These are phyloP conservation scores for Lentinula lateritia DNA, from an alignment of 768 basidiomycete species.

Conservation along the genomic window DNA sequence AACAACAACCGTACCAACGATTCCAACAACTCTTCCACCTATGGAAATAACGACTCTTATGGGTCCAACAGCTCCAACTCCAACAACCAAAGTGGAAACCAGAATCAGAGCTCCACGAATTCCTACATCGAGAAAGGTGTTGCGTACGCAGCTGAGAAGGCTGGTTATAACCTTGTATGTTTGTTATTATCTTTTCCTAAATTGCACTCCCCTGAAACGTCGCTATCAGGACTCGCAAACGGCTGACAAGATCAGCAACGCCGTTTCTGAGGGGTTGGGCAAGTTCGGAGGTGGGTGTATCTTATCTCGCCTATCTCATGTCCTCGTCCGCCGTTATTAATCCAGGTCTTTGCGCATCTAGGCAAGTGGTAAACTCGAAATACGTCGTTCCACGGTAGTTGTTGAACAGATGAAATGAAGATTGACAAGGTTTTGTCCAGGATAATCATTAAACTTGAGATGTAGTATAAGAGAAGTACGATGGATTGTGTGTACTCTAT, in stretches of 20 bases:
- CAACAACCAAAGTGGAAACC: conserved; percentile 16
- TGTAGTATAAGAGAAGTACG: too few relatives aligned
- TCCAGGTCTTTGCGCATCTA: too few relatives aligned
- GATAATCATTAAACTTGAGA: too few relatives aligned
- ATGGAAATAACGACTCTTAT: conserved; percentile 3
- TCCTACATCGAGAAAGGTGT: conserved; percentile 25
- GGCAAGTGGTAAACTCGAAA: too few relatives aligned
- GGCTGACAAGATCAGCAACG: conserved; percentile 30
- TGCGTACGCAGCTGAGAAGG: conserved; percentile 17
- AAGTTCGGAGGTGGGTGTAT: conserved; percentile 25
- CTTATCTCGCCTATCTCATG: background rate
- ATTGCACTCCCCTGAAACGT: background rate
- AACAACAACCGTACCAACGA: conserved; percentile 4
- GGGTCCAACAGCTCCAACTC: background rate
- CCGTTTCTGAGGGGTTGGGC: conserved; percentile 27
- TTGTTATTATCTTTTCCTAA: conserved; percentile 14
- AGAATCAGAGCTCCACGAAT: background rate
- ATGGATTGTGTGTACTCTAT: too few relatives aligned
- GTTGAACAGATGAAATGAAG: too few relatives aligned
- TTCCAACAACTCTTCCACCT: background rate
- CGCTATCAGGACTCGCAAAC: conserved; percentile 24
- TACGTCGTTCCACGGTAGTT: too few relatives aligned
- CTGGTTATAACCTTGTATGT: conserved; percentile 21
- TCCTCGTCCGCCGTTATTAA: too few relatives aligned
- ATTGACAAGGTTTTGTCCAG: too few relatives aligned